These are phyloP conservation scores for Citrus sinensis DNA, from an alignment of 345 rosid genomes.

Conservation along the genomic window DNA sequence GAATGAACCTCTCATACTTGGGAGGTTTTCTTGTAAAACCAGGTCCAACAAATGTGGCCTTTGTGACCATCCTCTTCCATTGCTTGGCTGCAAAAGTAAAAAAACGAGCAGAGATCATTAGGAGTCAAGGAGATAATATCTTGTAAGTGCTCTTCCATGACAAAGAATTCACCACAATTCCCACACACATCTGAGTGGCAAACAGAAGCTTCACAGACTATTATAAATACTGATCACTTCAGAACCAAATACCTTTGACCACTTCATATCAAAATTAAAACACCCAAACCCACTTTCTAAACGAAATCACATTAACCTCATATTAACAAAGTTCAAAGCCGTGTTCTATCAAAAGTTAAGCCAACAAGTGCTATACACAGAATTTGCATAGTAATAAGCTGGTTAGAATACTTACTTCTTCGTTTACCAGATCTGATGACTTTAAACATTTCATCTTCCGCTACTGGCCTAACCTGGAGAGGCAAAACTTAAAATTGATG, in stretches of 20 bases:
- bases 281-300: neutral
- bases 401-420: constrained; percentile 54
- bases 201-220: neutral
- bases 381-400: neutral
- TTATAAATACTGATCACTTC: neutral
- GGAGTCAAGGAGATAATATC: neutral
- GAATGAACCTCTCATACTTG: constrained; percentile 90
- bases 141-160: neutral
- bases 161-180: neutral
- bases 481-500: constrained; percentile 2
- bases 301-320: too few species aligned
- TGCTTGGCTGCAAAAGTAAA: constrained; percentile 63
- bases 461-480: constrained; percentile 90
- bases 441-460: constrained; percentile 98
- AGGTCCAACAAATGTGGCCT: constrained; percentile 86
- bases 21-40: constrained; percentile 96
- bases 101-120: neutral
- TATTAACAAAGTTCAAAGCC: neutral
- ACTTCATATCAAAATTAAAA: neutral
- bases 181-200: neutral
- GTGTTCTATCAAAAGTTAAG: neutral
- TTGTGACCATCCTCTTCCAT: constrained; percentile 96
- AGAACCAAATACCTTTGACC: neutral
- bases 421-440: constrained; percentile 86
- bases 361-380: neutral